These are phyloP conservation scores for Arachis stenosperma DNA, from an alignment of 306 rosid genomes.

Conservation along the genomic window DNA sequence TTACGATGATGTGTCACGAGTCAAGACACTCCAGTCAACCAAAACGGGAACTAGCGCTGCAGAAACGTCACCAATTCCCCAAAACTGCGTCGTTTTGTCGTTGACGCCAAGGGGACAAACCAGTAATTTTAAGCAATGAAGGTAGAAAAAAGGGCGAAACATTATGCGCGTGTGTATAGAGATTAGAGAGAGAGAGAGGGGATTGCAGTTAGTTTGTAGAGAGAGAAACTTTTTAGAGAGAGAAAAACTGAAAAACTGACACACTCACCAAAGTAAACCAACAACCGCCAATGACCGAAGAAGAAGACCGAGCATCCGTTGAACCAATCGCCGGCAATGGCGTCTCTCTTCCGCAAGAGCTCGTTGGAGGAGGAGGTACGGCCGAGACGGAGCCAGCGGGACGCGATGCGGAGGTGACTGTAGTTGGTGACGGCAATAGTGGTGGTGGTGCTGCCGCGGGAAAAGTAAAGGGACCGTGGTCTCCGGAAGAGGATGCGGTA, in stretches of 20 bases:
- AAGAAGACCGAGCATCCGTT: slow-evolving; percentile 31
- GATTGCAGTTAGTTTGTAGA: slow-evolving; percentile 32
- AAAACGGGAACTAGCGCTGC: background rate
- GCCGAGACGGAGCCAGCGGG: slow-evolving; percentile 2
- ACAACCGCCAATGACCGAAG: slow-evolving; percentile 45
- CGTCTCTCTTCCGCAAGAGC: background rate
- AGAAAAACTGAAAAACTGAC: slow-evolving; percentile 9
- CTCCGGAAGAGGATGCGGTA: slow-evolving; percentile 51
- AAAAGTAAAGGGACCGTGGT: slow-evolving; percentile 81
- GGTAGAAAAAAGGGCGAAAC: background rate
- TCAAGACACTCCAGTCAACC: slow-evolving; percentile 32
- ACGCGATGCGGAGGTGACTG: slow-evolving; percentile 11
- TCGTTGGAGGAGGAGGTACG: background rate
- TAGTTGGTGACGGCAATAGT: background rate
- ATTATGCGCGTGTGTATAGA: slow-evolving; percentile 31
- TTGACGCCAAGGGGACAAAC: background rate
- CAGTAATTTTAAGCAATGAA: slow-evolving; percentile 11
- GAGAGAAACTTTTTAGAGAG: background rate
- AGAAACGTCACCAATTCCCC: background rate
- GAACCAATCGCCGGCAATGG: slow-evolving; percentile 21
- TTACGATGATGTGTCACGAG: background rate
- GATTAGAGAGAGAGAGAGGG: background rate
- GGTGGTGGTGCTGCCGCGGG: slow-evolving; percentile 22
- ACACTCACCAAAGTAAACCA: slow-evolving; percentile 28
- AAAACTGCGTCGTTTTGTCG: slow-evolving; percentile 16